These are phyloP conservation scores for Zymoseptoria pseudotritici DNA, from an alignment of 2,329 filamentous ascomycete genomes.

Conservation along the genomic window DNA sequence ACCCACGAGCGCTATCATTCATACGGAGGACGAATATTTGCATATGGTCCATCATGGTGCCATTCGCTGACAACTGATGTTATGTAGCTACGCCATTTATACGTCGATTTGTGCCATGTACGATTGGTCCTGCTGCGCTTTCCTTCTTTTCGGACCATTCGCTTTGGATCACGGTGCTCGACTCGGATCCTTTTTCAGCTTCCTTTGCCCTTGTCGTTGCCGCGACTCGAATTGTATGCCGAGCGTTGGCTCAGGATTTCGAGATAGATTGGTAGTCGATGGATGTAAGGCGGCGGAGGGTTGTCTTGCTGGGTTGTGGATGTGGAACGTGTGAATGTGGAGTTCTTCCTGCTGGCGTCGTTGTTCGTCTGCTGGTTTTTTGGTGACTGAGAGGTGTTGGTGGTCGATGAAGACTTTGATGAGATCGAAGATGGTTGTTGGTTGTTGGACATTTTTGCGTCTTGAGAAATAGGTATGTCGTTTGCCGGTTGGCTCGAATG, in stretches of 20 bases:
- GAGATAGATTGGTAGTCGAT: not conserved
- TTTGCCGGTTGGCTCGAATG: not conserved
- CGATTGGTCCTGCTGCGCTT: not conserved
- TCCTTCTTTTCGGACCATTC: not conserved
- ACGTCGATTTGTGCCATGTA: not conserved
- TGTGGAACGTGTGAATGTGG: not conserved
- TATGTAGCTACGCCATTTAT: not conserved
- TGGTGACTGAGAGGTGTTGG: not conserved
- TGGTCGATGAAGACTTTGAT: not conserved
- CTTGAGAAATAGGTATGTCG: not conserved
- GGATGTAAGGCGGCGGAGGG: not conserved
- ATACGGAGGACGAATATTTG: not conserved
- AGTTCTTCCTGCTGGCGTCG: not conserved
- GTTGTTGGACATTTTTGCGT: not conserved
- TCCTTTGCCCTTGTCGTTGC: not conserved
- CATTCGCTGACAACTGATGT: not conserved
- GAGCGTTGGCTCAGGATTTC: conserved; percentile 3
- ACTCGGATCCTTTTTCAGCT: not conserved
- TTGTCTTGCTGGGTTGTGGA: not conserved
- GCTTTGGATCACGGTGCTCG: not conserved
- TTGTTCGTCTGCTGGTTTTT: not conserved
- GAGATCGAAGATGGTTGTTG: not conserved
- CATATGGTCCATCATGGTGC: not conserved
- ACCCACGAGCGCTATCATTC: conserved; percentile 1
- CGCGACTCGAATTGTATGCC: not conserved